Evolutionary conservation across 805 yeast genomes (phyloP), one percentile per base, ranked within the genome.

Genomic region (Suhomyces xylopsoci): DNA sequence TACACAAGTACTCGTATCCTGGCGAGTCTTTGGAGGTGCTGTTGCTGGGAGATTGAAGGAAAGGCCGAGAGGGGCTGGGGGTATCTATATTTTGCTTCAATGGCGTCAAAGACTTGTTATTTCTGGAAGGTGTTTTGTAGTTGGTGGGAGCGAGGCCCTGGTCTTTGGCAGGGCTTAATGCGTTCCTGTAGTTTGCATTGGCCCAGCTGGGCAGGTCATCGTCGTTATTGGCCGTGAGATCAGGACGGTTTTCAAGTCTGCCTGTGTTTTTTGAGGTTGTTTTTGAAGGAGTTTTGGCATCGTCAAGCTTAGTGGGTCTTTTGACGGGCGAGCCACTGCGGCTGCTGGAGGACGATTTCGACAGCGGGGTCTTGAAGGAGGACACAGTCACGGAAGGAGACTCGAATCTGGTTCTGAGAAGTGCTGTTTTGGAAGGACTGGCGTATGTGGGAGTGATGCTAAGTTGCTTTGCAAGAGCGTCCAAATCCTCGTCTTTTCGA

Each of bases 1-100:
- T 82, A 66, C 96, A 89, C 44, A 90, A 73, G 61, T 89, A 89
- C 65, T 88, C 94, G 64, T 89, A 88, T 0, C 78, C 79, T 1
- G 70, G 71, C 3, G 76, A 65, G 49, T 66, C 68, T n/a, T 52
- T 61, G 1, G 69, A 60, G 2, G 68, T 58, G 46, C 62, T 62
- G 45, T 62, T 66, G 36, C 66, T 60, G 19, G 74, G 73, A 12
- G 71, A 64, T 2, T 69, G 61, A 12, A 66, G 58, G 44, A 54
- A 61, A 4, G 70, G 67, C 25, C 60, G 50, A 12, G 25, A 40
- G 7, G 59, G 42, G 20, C 50, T 24, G 34, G 61, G 58, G 24
- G 57, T 45, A 15, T 49, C 52, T 24, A 55, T 30, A 14, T 19
- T 32, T 14, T 54, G 51, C 30, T 56, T 60, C 49, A 57, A 54